Percentiles rank a stretch among this genome's conserved stretches.
Evolutionary conservation across 768 basidiomycete species (phyloP).

Genomic region (Pleurotus tuber-regium): DNA sequence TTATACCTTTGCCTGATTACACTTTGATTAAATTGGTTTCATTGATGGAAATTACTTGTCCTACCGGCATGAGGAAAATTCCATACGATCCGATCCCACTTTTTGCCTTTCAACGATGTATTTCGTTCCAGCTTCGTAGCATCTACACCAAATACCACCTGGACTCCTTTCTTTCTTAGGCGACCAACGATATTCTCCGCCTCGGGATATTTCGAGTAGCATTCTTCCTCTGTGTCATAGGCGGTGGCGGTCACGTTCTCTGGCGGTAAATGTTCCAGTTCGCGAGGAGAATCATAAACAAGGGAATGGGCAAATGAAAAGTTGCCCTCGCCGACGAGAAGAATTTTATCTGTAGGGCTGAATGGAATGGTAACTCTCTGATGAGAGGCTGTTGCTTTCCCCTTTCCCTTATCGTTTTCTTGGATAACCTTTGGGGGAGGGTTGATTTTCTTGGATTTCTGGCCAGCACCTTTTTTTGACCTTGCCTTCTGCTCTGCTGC

Average conservation of each 20-base stretch:
- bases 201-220: constrained; percentile 81
- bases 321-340: constrained; percentile 91
- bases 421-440: constrained; percentile 13
- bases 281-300: constrained; percentile 41
- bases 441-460: constrained; percentile 8
- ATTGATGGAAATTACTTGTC: constrained; percentile 18
- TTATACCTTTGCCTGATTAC: constrained; percentile 75
- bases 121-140: constrained; percentile 72
- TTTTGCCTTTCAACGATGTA: constrained; percentile 52
- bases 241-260: constrained; percentile 81
- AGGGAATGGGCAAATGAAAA: constrained; percentile 89
- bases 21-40: background rate
- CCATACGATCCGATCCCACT: constrained; percentile 83
- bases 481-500: constrained; percentile 47
- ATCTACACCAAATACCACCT: constrained; percentile 80
- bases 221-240: constrained; percentile 76
- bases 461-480: constrained; percentile 21
- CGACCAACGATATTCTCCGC: constrained; percentile 54
- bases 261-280: constrained; percentile 52
- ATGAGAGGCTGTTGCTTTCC: constrained; percentile 24
- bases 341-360: constrained; percentile 57
- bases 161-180: constrained; percentile 57
- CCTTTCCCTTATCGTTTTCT: constrained; percentile 31
- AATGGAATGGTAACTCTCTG: constrained; percentile 62
- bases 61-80: constrained; percentile 96